Conservation (phyloP, 805 yeast genomes). For the Jamesozyma hellenica region DNA sequence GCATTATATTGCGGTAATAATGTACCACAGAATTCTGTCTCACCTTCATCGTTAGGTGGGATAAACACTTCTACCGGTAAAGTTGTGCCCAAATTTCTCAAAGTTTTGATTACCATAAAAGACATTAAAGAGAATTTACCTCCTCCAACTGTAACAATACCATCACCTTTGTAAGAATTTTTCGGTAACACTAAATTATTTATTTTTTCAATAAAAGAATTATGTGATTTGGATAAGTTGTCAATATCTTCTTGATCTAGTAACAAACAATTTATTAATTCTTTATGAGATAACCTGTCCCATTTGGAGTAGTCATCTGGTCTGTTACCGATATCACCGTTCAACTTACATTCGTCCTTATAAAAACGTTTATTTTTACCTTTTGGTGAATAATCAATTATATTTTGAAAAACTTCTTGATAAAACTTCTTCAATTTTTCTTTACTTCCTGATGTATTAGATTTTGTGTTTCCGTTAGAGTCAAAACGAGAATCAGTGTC, state of each 20-base stretch:
- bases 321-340: conserved; percentile 19
- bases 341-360: conserved; percentile 11
- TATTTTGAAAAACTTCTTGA: conserved; percentile 16
- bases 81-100: conserved; percentile 56
- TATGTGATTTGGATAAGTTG: conserved; percentile 14
- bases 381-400: conserved; percentile 17
- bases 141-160: conserved; percentile 66
- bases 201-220: conserved; percentile 10
- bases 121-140: conserved; percentile 59
- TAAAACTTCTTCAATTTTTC: conserved; percentile 15
- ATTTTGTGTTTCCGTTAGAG: neutral
- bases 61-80: conserved; percentile 77
- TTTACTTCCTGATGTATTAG: neutral
- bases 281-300: conserved; percentile 13
- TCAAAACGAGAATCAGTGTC: neutral
- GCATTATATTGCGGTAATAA: conserved; percentile 57
- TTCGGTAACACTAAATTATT: conserved; percentile 13
- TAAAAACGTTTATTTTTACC: conserved; percentile 18
- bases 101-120: conserved; percentile 39
- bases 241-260: conserved; percentile 11
- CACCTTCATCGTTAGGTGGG: conserved; percentile 58
- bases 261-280: conserved; percentile 18
- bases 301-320: conserved; percentile 16
- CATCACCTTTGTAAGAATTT: conserved; percentile 36
- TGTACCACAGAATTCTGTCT: conserved; percentile 52